Evolutionary conservation across 2,329 filamentous ascomycete species (phyloP), one percentile per base, ranked within the genome.

Genomic region (Aureobasidium leucospermi): DNA sequence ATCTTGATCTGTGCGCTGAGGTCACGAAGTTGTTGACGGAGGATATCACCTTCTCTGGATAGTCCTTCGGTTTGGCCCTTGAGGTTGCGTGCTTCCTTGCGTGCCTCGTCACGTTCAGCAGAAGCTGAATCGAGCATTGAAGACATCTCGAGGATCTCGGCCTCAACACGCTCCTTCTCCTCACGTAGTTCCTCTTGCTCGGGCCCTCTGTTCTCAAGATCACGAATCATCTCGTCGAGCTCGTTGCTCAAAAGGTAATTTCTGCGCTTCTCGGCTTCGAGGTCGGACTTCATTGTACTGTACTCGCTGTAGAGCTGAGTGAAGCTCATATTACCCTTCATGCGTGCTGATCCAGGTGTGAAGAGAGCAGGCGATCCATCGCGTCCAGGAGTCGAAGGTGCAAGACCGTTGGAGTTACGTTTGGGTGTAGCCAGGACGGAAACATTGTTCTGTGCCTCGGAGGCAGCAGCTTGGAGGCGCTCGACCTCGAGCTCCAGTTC

Each of bases 1-100:
- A 96, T 86, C 71, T 96, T 95, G 64, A 96, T 84, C 72, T 99
- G 92, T 1, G 88, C 86, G 67, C 91, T 91, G 19, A 96, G 81
- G 71, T 97, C 94, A 36, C 93, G 88, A 8, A 97, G 79, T 70
- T 96, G 91, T 64, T 91, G 89, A 55, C 88, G 87, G 28, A 96
- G 78, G 41, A 96, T 89, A 62, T 88, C 86, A 34, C 83, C 81
- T 73, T 97, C 91, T 47, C 78, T 80, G 6, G 75, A 73, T 29
- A 81, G 72, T 16, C 82, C 82, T 61, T 81, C 81, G 59, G 91
- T 80, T 60, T 89, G 82, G n/a, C 83, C 83, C 69, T 94, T 86
- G 57, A 87, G 87, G 73, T 88, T 93, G 64, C 91, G 84, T 10
- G 88, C 83, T 28, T 89, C 86, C 72, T 90, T 92, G 61, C 86